Conservation (phyloP, 2,329 filamentous ascomycete species). For the Pseudogymnoascus sp. region DNA sequence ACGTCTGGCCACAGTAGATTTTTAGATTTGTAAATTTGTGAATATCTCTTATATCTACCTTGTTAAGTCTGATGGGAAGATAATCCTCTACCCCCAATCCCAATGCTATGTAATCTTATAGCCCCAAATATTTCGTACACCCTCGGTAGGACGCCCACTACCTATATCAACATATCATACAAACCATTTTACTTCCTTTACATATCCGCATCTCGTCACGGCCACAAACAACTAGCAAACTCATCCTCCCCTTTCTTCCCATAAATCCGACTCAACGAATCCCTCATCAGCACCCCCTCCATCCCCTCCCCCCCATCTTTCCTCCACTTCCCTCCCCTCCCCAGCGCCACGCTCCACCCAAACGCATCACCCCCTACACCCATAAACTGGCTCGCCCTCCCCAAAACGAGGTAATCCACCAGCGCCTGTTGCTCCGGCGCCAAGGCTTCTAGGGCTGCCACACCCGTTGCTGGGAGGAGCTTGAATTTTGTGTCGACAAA, state of each 20-base stretch:
- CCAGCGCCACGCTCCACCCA: slow-evolving; percentile 36
- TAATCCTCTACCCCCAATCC: background rate
- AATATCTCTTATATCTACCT: background rate
- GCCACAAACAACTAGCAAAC: background rate
- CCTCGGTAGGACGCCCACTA: background rate
- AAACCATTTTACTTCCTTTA: background rate
- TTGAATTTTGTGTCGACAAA: slow-evolving; percentile 36
- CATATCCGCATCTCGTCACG: background rate
- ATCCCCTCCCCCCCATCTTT: background rate
- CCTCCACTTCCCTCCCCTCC: background rate
- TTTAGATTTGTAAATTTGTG: background rate
- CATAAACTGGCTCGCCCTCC: slow-evolving; percentile 33
- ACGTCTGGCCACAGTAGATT: background rate
- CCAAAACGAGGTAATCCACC: slow-evolving; percentile 42
- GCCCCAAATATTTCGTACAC: background rate
- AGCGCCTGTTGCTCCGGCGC: slow-evolving; percentile 40
- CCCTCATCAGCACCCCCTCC: background rate
- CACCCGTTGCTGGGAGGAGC: slow-evolving; percentile 31
- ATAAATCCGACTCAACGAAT: background rate
- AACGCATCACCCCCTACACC: slow-evolving; percentile 38
- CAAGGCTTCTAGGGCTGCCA: slow-evolving; percentile 28
- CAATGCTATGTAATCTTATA: background rate
- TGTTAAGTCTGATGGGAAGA: background rate
- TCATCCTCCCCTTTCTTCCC: background rate
- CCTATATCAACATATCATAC: background rate